phyloP scores from a whole-genome alignment of 495 filamentous ascomycete species.

The Xylona heveae region DNA sequence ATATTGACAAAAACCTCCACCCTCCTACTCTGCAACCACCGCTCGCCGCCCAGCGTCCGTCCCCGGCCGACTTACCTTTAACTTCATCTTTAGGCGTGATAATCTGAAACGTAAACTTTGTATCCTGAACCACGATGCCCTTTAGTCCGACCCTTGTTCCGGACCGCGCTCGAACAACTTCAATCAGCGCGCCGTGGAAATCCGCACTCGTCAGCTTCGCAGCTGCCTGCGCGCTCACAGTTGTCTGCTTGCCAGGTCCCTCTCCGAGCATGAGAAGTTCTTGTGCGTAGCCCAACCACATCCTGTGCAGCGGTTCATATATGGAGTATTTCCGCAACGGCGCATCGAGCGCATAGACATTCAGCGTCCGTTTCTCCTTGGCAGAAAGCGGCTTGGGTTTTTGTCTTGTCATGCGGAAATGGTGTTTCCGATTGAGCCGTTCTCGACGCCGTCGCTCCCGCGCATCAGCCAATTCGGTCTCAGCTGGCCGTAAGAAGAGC shows the following conservation, averaged over 20 bases:
- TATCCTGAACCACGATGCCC: conserved; percentile 79
- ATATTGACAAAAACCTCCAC: conserved; percentile 5
- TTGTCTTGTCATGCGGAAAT: conserved; percentile 28
- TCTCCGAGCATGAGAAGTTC: conserved; percentile 37
- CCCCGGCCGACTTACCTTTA: conserved; percentile 28
- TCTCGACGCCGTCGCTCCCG: conserved; percentile 37
- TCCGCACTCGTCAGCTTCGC: conserved; percentile 64
- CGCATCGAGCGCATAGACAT: conserved; percentile 52
- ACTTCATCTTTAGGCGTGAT: conserved; percentile 42
- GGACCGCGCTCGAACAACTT: conserved; percentile 66
- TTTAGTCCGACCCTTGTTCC: conserved; percentile 58
- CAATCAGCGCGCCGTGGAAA: conserved; percentile 69
- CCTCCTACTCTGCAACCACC: conserved; percentile 4
- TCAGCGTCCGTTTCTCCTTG: conserved; percentile 47
- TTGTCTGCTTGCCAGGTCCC: conserved; percentile 20
- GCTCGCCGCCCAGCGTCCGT: background rate
- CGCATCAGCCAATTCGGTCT: conserved; percentile 35
- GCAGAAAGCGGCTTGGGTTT: conserved; percentile 66
- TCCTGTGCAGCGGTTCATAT: conserved; percentile 49
- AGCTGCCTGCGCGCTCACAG: conserved; percentile 25
- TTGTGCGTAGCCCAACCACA: conserved; percentile 74
- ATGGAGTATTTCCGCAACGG: conserved; percentile 47
- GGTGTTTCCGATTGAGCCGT: conserved; percentile 19
- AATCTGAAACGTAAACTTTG: conserved; percentile 67
- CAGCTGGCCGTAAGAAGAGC: conserved; percentile 54